Conservation (phyloP, 306 rosid species). For the Glycyrrhiza uralensis region DNA sequence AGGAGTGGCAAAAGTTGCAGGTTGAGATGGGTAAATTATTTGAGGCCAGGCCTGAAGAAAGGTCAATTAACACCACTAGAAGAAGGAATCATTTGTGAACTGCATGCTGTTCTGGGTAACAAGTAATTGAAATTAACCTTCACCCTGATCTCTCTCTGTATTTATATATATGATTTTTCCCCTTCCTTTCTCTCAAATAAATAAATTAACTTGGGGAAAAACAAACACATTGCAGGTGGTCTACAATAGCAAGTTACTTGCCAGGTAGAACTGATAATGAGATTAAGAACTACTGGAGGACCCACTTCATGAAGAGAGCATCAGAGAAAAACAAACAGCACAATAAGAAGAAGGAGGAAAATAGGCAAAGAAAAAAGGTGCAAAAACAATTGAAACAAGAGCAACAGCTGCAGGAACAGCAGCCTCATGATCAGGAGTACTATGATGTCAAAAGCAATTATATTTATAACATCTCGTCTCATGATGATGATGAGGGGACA, state of each 20-base stretch:
- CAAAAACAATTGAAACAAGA: slow-evolving; percentile 24
- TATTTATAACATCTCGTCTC: no score
- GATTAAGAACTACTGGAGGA: slow-evolving; percentile 79
- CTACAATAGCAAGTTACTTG: slow-evolving; percentile 71
- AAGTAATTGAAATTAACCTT: slow-evolving; percentile 33
- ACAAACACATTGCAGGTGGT: slow-evolving; percentile 49
- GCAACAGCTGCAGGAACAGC: slow-evolving; percentile 10
- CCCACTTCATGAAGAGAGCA: slow-evolving; percentile 54
- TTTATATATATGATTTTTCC: neutral
- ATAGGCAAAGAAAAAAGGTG: slow-evolving; percentile 26
- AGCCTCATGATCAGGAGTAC: neutral
- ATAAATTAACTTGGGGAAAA: no score
- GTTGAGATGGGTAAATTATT: slow-evolving; percentile 79
- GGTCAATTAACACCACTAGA: slow-evolving; percentile 60
- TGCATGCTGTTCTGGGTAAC: slow-evolving; percentile 72
- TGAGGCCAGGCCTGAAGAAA: slow-evolving; percentile 74
- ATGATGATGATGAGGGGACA: neutral
- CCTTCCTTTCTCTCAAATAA: neutral
- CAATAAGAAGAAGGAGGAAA: slow-evolving; percentile 32
- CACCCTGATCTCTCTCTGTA: neutral
- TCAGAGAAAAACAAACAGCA: slow-evolving; percentile 31
- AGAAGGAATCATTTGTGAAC: slow-evolving; percentile 59
- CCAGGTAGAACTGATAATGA: slow-evolving; percentile 84
- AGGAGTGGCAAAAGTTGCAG: slow-evolving; percentile 81
- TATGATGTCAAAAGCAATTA: neutral